A percentile compares a stretch with the other conserved stretches of the same genome.
Conservation (phyloP, 1,139 yeast species). For the Candida dubliniensis region DNA sequence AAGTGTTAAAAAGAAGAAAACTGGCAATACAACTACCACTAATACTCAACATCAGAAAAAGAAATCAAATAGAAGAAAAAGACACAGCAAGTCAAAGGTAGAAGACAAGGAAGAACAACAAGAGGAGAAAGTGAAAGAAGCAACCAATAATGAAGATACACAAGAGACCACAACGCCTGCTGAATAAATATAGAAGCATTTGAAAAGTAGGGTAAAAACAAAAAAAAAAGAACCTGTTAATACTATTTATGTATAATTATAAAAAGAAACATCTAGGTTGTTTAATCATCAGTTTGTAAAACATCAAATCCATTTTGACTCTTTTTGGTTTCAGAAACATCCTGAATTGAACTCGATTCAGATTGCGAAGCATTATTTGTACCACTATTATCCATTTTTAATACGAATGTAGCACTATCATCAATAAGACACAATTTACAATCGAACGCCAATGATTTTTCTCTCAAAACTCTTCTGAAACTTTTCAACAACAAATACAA, state of each 20-base stretch:
- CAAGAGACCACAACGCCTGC: not conserved
- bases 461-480: conserved; percentile 32
- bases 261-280: too few relatives aligned
- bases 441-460: conserved; percentile 48
- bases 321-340: conserved; percentile 5
- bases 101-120: conserved; percentile 9
- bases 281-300: conserved; percentile 13
- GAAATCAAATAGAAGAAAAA: conserved; percentile 39
- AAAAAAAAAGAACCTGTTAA: not conserved
- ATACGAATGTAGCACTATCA: conserved; percentile 22
- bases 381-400: conserved; percentile 27
- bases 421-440: conserved; percentile 48
- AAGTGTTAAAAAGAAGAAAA: conserved; percentile 72
- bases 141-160: not conserved
- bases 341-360: conserved; percentile 4
- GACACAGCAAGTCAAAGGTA: conserved; percentile 19
- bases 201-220: too few relatives aligned
- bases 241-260: too few relatives aligned
- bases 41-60: conserved; percentile 7
- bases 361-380: conserved; percentile 4
- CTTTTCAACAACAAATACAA: conserved; percentile 32
- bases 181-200: not conserved
- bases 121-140: conserved; percentile 7
- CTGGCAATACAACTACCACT: conserved; percentile 14
- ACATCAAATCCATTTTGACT: conserved; percentile 19